These are phyloP conservation scores for Brassica juncea DNA, from an alignment of 345 rosid species.

Conservation along the genomic window DNA sequence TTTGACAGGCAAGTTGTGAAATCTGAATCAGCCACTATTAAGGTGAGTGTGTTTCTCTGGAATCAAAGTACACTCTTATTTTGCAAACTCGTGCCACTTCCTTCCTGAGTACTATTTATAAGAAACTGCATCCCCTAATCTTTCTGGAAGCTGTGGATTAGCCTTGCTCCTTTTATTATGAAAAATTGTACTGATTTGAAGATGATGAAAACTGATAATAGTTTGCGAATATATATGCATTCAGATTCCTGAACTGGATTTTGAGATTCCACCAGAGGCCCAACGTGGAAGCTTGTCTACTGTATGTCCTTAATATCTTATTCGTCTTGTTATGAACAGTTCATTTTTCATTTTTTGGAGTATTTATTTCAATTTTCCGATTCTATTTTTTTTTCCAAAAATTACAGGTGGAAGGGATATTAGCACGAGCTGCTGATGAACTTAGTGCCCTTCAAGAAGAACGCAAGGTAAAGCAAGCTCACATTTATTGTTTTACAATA, in stretches of 20 bases:
- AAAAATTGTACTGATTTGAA: background rate
- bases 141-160: background rate
- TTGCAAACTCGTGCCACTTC: background rate
- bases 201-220: background rate
- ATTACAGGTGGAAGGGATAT: constrained; percentile 73
- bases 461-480: background rate
- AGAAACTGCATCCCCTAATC: background rate
- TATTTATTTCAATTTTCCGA: background rate
- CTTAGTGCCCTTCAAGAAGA: background rate
- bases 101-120: background rate
- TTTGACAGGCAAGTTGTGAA: constrained; percentile 81
- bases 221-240: constrained; percentile 5
- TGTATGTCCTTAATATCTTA: constrained; percentile 40
- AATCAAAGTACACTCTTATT: background rate
- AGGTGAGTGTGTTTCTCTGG: constrained; percentile 45
- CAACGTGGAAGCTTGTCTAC: constrained; percentile 92
- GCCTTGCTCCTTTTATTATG: background rate
- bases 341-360: background rate
- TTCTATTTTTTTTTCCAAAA: too few species aligned
- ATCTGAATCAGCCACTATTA: constrained; percentile 91
- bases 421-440: constrained; percentile 77
- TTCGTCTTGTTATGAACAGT: background rate
- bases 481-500: background rate
- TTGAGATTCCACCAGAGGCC: constrained; percentile 97
- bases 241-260: constrained; percentile 90